Conservation (phyloP, 192 early-diverging fungal genomes). For the Radiomyces spectabilis region DNA sequence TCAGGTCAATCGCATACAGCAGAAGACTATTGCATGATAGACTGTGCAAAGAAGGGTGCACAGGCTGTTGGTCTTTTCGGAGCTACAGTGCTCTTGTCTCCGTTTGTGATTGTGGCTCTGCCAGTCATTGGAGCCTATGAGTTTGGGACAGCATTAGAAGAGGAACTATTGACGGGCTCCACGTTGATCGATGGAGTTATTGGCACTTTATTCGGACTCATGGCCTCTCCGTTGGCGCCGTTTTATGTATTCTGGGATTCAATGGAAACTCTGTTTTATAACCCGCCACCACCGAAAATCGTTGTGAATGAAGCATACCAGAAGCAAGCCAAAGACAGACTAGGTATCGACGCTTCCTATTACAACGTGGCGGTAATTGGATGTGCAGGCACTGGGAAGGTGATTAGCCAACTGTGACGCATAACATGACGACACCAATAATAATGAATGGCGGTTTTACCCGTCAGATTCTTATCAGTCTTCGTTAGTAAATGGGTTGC, state of each 20-base stretch:
- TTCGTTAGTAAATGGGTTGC: constrained; percentile 16
- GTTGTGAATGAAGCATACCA: background rate
- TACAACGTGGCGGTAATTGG: constrained; percentile 19
- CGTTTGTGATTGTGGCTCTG: constrained; percentile 8
- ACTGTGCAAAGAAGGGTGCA: constrained; percentile 6
- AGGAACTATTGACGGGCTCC: background rate
- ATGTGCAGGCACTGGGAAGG: constrained; percentile 17
- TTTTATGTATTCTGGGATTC: constrained; percentile 2
- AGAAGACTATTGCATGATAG: background rate
- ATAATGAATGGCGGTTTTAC: background rate
- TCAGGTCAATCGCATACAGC: constrained; percentile 7
- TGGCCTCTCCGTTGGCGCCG: constrained; percentile 13
- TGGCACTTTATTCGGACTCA: constrained; percentile 10
- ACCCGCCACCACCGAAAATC: too few relatives aligned
- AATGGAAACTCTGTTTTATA: too few relatives aligned
- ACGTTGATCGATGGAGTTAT: constrained; percentile 2
- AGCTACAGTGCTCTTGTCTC: background rate
- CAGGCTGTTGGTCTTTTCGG: constrained; percentile 3
- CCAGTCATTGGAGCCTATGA: constrained; percentile 16
- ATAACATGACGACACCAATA: too few relatives aligned
- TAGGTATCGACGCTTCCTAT: constrained; percentile 7
- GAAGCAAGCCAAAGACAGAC: background rate
- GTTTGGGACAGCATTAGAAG: constrained; percentile 1
- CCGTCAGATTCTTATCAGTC: constrained; percentile 1
- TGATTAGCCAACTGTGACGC: too few relatives aligned